Conservation (phyloP, 140 eudicot genomes). For the Oenanthe javanica region DNA sequence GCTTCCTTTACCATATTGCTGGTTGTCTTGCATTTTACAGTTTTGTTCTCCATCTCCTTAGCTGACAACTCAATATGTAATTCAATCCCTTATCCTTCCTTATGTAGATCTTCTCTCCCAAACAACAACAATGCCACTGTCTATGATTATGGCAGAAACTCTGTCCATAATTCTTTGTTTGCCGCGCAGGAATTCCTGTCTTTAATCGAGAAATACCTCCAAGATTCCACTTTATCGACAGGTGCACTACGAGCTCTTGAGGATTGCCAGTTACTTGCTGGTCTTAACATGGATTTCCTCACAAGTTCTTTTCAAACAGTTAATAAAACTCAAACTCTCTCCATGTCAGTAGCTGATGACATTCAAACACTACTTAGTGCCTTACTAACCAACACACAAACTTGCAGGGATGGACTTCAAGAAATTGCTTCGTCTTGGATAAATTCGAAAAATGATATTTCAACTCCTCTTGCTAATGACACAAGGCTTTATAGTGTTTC, state of each 20-base stretch:
- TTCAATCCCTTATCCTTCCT: conserved; percentile 56
- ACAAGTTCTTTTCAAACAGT: conserved; percentile 14
- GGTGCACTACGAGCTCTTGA: conserved; percentile 34
- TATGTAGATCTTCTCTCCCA: conserved; percentile 49
- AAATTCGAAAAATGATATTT: conserved; percentile 40
- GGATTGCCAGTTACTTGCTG: conserved; percentile 11
- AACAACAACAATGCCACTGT: conserved; percentile 40
- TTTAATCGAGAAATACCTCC: conserved; percentile 42
- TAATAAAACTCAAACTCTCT: conserved; percentile 30
- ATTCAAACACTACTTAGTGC: conserved; percentile 66
- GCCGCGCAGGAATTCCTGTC: conserved; percentile 40
- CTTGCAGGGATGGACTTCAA: conserved; percentile 66
- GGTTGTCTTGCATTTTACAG: background rate
- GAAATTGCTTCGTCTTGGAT: conserved; percentile 55
- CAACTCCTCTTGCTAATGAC: conserved; percentile 48
- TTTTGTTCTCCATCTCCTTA: conserved; percentile 13
- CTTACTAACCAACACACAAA: conserved; percentile 59
- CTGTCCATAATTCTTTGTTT: conserved; percentile 54
- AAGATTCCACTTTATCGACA: conserved; percentile 31
- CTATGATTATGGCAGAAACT: conserved; percentile 53
- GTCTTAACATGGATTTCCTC: conserved; percentile 2
- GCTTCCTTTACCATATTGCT: background rate
- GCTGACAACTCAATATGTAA: conserved; percentile 28
- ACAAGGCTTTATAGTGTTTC: conserved; percentile 56
- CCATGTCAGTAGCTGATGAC: conserved; percentile 35